These are phyloP conservation scores for Amauroascus verrucosus DNA, from an alignment of 2,329 filamentous ascomycete genomes.

Conservation along the genomic window DNA sequence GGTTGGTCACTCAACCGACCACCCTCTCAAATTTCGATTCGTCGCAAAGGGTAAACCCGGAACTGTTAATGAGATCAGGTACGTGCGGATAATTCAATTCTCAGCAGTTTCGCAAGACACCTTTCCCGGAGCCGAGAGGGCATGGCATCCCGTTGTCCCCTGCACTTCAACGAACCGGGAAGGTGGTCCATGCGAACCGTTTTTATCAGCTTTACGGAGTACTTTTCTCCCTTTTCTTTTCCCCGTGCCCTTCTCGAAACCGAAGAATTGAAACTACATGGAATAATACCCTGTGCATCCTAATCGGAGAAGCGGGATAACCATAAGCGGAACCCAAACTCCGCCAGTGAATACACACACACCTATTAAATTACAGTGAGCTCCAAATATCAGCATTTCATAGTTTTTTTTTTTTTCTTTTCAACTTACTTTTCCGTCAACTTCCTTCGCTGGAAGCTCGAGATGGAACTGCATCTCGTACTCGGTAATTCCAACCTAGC, in stretches of 20 bases:
- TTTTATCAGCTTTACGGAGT: neutral
- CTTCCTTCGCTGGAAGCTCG: neutral
- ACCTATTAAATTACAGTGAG: neutral
- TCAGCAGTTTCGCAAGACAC: neutral
- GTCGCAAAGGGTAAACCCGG: neutral
- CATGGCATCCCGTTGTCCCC: neutral
- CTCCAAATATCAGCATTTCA: too few species aligned
- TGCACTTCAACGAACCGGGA: neutral
- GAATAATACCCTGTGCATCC: too few species aligned
- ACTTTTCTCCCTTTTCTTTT: neutral
- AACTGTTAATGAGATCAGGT: neutral
- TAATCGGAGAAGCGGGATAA: neutral
- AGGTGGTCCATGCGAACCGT: neutral
- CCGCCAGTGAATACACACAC: too few species aligned
- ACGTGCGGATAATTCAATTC: too few species aligned
- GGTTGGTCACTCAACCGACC: neutral
- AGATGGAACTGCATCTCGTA: neutral
- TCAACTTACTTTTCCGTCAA: neutral
- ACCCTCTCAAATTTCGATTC: neutral
- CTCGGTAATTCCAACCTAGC: neutral
- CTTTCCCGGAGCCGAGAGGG: neutral
- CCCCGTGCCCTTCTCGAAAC: neutral
- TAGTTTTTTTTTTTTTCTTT: too few species aligned
- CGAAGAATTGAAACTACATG: neutral
- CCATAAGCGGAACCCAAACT: too few species aligned